phyloP scores from a whole-genome alignment of 2,329 filamentous ascomycete species.

The Fulvia fulva region DNA sequence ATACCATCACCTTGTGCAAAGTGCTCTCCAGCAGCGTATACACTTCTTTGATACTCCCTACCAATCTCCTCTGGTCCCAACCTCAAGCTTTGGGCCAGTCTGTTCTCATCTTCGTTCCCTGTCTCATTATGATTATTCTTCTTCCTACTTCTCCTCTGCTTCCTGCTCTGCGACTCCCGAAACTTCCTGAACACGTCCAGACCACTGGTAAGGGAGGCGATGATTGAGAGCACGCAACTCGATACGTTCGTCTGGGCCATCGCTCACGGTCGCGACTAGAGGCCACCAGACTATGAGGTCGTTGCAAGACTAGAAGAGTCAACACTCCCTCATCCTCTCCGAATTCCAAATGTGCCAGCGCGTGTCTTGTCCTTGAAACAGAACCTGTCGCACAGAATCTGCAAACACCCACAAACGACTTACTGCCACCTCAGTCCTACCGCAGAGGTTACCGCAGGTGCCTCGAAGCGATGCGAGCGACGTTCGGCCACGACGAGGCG shows the following conservation, averaged over 20 bases:
- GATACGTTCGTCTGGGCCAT: conserved; percentile 20
- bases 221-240: conserved; percentile 37
- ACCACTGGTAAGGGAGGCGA: conserved; percentile 44
- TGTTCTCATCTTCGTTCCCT: conserved; percentile 31
- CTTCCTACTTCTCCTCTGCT: conserved; percentile 19
- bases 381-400: conserved; percentile 6
- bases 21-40: conserved; percentile 35
- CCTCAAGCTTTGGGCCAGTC: conserved; percentile 39
- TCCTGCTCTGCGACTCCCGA: conserved; percentile 27
- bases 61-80: conserved; percentile 42
- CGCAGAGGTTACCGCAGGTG: no score
- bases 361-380: conserved; percentile 5
- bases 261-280: no score
- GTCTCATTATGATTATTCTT: conserved; percentile 18
- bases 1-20: conserved; percentile 45
- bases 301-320: background rate
- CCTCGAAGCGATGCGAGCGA: conserved; percentile 10
- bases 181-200: conserved; percentile 45
- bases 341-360: background rate
- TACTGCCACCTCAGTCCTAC: background rate
- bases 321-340: conserved; percentile 1
- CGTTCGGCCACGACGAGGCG: conserved; percentile 6
- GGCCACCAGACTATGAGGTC: no score
- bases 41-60: conserved; percentile 39
- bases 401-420: conserved; percentile 10